These are phyloP conservation scores for Cyberlindnera petersonii DNA, from an alignment of 805 yeast genomes.

Conservation along the genomic window DNA sequence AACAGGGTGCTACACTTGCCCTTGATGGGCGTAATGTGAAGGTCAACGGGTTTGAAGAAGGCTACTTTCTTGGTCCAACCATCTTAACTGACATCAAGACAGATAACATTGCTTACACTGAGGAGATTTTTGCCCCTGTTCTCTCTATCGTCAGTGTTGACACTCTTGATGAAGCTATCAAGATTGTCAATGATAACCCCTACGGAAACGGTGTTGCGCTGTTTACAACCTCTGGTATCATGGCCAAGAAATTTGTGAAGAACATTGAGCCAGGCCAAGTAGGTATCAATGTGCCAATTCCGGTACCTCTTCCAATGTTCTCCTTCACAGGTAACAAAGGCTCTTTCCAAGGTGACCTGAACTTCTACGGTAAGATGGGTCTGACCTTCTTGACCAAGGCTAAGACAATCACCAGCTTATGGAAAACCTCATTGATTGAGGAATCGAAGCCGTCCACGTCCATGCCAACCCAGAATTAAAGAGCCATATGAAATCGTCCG, in stretches of 20 bases:
- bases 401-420: conserved; percentile 66
- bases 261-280: conserved; percentile 72
- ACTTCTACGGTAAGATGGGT: conserved; percentile 78
- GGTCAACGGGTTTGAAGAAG: conserved; percentile 48
- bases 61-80: conserved; percentile 74
- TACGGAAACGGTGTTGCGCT: conserved; percentile 73
- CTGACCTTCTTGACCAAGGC: conserved; percentile 67
- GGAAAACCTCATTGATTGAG: conserved; percentile 54
- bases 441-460: conserved; percentile 53
- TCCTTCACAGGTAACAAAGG: conserved; percentile 75
- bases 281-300: conserved; percentile 75
- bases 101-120: conserved; percentile 63
- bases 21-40: conserved; percentile 59
- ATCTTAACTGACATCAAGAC: conserved; percentile 57
- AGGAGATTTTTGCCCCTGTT: conserved; percentile 76
- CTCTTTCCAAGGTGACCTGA: conserved; percentile 73
- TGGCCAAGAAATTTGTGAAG: conserved; percentile 67
- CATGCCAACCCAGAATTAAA: conserved; percentile 60
- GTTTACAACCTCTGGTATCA: conserved; percentile 65
- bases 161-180: conserved; percentile 69
- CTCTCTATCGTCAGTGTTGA: conserved; percentile 58
- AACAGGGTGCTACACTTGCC: conserved; percentile 54
- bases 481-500: background rate
- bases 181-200: conserved; percentile 52
- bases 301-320: conserved; percentile 79